Evolutionary conservation across 106 monocot species (phyloP), one percentile per base, ranked within the genome.

Genomic region (Vanilla planifolia): DNA sequence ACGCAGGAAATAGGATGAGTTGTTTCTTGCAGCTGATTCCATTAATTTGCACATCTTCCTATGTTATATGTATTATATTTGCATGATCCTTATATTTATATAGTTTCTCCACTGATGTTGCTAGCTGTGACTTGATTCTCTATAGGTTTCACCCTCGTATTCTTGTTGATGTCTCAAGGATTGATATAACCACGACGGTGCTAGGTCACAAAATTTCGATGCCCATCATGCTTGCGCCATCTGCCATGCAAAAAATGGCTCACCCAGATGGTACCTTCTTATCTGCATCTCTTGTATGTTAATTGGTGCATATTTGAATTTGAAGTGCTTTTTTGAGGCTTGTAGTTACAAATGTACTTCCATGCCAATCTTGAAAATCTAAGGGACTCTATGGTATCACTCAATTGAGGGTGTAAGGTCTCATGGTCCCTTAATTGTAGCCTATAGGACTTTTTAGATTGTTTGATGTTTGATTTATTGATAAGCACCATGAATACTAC

Each of bases 141-240:
- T 43, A n/a, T n/a, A 86, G 91, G 65, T 75, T 91, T 72, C 73
- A 83, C 1, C 91, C 86, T 0, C 85, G 86, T 33, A 72, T 86
- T 51, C 80, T 91, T 21, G 62, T 86, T 46, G 91, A 91, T 69
- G 91, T 91, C 16, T 71, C 82, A 24, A 76, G 67, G 55, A 83
- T 86, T 69, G 86, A 91, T 65, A 77, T 83, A 76, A 66, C 79
- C 9, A 79, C 86, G 2, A 83, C 73, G 13, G 77, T 91, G n/a
- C 30, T 91, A 55, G 91, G 86, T n/a, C 79, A 62, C 83, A 86
- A 86, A 50, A 86, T 91, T 62, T 80, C 86, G 6, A 91, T 91
- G 86, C 91, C 91, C 23, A 86, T 91, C 57, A 91, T 91, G 91
- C 59, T 91, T 62, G 91, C 91, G 63, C 91, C 91, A 3, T 70